Percentiles rank a stretch among this genome's conserved stretches.
phyloP scores from a whole-genome alignment of 345 rosid genomes.

The Hibiscus syriacus region DNA sequence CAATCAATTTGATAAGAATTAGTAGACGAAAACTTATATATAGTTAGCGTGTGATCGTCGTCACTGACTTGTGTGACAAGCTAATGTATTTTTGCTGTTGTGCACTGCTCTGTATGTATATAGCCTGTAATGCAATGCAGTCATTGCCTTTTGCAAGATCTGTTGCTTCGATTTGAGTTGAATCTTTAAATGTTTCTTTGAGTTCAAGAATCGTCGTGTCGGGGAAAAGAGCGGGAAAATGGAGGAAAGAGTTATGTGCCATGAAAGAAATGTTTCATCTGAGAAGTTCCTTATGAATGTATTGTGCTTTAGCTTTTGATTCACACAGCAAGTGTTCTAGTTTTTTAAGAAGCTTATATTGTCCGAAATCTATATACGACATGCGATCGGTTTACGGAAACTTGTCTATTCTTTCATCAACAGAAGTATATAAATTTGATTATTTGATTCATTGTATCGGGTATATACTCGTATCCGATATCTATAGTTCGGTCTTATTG shows the following conservation, averaged over 20 bases:
- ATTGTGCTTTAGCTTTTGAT: background rate
- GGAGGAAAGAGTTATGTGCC: no score
- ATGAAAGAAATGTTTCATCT: background rate
- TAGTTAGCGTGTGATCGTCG: background rate
- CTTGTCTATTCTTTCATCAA: no score
- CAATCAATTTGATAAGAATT: conserved; percentile 5
- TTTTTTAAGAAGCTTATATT: background rate
- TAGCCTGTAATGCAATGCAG: background rate
- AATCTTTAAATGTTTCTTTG: background rate
- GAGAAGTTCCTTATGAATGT: background rate
- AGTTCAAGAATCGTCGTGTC: background rate
- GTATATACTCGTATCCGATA: no score
- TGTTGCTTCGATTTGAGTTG: background rate
- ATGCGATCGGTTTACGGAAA: background rate
- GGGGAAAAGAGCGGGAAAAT: no score
- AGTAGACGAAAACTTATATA: background rate
- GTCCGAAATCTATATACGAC: background rate
- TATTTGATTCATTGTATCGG: no score
- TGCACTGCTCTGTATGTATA: background rate
- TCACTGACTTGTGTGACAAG: background rate
- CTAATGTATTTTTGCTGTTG: background rate
- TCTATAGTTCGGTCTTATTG: no score
- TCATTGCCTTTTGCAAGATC: background rate
- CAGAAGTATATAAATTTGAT: no score
- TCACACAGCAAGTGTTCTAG: background rate